Evolutionary conservation across 1,284 basidiomycete genomes (phyloP).

Genomic region (Heterobasidion annosum): DNA sequence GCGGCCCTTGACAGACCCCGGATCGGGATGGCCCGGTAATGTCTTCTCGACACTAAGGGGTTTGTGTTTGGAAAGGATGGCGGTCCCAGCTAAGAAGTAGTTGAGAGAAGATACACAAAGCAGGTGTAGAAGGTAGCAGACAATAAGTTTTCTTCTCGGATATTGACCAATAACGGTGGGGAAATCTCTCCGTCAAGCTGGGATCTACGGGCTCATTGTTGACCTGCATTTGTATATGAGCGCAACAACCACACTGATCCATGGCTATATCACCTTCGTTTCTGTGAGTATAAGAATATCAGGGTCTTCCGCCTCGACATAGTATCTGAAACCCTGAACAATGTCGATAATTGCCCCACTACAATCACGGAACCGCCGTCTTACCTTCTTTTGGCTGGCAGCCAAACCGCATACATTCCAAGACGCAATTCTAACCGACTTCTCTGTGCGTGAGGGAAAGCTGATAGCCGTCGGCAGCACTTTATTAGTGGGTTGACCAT

Average conservation of each 20-base stretch:
- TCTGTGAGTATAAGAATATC: slow-evolving; percentile 77
- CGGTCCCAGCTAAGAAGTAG: slow-evolving; percentile 60
- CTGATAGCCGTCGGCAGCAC: slow-evolving; percentile 53
- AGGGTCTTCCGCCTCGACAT: slow-evolving; percentile 76
- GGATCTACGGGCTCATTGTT: slow-evolving; percentile 59
- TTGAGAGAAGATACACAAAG: neutral
- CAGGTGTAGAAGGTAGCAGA: slow-evolving; percentile 23
- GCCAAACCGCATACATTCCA: slow-evolving; percentile 75
- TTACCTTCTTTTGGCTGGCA: slow-evolving; percentile 64
- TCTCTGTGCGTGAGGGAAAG: slow-evolving; percentile 42
- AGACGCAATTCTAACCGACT: slow-evolving; percentile 48
- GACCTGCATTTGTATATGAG: slow-evolving; percentile 31
- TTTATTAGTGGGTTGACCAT: slow-evolving; percentile 65
- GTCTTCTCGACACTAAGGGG: slow-evolving; percentile 59
- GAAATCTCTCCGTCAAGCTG: slow-evolving; percentile 45
- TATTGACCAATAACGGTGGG: slow-evolving; percentile 69
- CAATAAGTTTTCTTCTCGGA: slow-evolving; percentile 70
- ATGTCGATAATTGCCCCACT: neutral
- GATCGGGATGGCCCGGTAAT: slow-evolving; percentile 67
- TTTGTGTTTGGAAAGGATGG: slow-evolving; percentile 72
- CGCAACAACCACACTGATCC: neutral
- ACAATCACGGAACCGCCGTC: neutral
- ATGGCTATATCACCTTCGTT: slow-evolving; percentile 51
- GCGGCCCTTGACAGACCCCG: slow-evolving; percentile 57
- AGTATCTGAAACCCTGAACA: slow-evolving; percentile 65